These are phyloP conservation scores for Rhododendron mucronatum DNA, from an alignment of 148 eudicot species.

Conservation along the genomic window DNA sequence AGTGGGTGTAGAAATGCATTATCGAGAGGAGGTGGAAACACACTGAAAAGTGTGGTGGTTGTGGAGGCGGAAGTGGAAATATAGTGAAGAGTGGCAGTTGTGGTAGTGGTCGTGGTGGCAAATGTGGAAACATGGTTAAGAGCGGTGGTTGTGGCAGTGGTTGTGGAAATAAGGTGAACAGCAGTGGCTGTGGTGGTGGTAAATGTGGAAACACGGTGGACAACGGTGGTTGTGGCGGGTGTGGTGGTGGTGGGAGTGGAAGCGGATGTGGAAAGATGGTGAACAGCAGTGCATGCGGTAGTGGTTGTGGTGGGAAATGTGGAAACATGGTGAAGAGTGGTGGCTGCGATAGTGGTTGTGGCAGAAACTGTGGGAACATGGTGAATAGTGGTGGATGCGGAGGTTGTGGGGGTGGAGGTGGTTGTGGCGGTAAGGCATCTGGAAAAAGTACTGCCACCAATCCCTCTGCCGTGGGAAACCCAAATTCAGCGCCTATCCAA, in stretches of 20 bases:
- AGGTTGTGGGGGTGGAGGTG: conserved; percentile 22
- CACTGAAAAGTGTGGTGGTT: conserved; percentile 7
- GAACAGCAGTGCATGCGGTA: conserved; percentile 18
- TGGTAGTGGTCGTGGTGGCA: conserved; percentile 29
- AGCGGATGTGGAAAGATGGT: conserved; percentile 15
- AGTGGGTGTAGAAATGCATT: conserved; percentile 14
- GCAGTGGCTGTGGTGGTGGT: conserved; percentile 22
- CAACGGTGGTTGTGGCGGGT: conserved; percentile 15
- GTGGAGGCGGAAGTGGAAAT: conserved; percentile 14
- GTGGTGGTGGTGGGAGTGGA: conserved; percentile 20
- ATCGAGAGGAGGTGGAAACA: conserved; percentile 13
- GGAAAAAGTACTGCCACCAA: neutral
- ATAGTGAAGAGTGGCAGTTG: conserved; percentile 22
- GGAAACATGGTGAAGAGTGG: conserved; percentile 11
- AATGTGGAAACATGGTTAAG: conserved; percentile 1
- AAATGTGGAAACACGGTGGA: conserved; percentile 9
- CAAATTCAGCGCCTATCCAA: neutral
- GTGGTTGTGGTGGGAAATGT: conserved; percentile 28
- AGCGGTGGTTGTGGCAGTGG: conserved; percentile 25
- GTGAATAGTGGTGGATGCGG: conserved; percentile 22
- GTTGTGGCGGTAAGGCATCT: conserved; percentile 15
- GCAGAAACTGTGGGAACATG: conserved; percentile 15
- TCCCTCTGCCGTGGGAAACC: neutral
- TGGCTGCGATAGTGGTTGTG: conserved; percentile 19
- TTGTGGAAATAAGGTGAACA: conserved; percentile 12